Conservation (phyloP, 2,329 filamentous ascomycete species). For the Plectosphaerella plurivora region DNA sequence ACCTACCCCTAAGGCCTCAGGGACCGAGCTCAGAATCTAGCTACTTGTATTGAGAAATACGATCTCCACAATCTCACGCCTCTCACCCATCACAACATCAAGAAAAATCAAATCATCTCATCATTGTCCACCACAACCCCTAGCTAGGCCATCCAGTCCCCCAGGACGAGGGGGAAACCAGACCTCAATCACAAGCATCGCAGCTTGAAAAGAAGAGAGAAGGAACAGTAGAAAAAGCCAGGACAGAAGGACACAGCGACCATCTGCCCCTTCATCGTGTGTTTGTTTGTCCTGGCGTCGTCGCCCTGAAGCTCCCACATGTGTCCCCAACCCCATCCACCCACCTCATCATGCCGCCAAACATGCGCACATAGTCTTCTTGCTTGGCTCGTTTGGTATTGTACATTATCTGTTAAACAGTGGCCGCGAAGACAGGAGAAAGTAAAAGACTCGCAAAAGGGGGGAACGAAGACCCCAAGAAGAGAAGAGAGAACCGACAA, state of each 20-base stretch:
- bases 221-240: not conserved
- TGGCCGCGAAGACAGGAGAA: conserved; percentile 3
- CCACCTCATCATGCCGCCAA: conserved; percentile 3
- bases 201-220: not conserved
- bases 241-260: not conserved
- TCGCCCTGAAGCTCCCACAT: not conserved
- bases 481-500: not conserved
- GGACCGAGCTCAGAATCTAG: no score
- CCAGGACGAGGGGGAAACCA: no score
- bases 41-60: no score
- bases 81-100: not conserved
- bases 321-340: not conserved
- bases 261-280: conserved; percentile 1
- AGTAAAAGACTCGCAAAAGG: conserved; percentile 1
- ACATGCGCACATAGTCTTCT: not conserved
- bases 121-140: conserved; percentile 8
- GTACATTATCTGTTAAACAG: conserved; percentile 12
- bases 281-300: no score
- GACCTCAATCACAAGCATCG: no score
- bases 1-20: no score
- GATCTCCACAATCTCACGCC: not conserved
- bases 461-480: not conserved
- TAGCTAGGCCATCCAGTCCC: no score
- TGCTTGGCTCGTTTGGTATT: conserved; percentile 5
- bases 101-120: conserved; percentile 6